Evolutionary conservation across 2,329 filamentous ascomycete species (phyloP).

Genomic region (Sclerotinia subarctica): DNA sequence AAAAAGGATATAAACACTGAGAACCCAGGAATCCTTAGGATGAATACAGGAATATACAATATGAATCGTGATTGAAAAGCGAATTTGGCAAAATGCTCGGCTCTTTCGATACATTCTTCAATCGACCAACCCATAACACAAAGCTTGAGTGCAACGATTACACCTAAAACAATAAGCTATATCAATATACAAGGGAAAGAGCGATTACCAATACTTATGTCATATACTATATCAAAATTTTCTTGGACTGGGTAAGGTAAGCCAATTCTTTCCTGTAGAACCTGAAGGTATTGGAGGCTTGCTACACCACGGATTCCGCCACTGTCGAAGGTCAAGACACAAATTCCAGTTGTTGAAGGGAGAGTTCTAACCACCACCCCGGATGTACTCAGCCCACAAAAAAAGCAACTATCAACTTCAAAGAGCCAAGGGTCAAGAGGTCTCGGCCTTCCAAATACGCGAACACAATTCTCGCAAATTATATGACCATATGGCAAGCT

Average conservation of each 20-base stretch:
- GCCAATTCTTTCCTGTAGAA: slow-evolving; percentile 26
- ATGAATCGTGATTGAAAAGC: background rate
- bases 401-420: slow-evolving; percentile 16
- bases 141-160: background rate
- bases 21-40: background rate
- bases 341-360: slow-evolving; percentile 37
- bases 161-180: background rate
- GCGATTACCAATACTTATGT: slow-evolving; percentile 31
- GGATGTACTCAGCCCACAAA: slow-evolving; percentile 10
- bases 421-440: slow-evolving; percentile 14
- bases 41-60: background rate
- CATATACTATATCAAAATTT: slow-evolving; percentile 29
- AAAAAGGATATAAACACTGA: background rate
- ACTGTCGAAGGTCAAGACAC: slow-evolving; percentile 41
- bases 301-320: slow-evolving; percentile 34
- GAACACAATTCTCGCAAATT: slow-evolving; percentile 19
- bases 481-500: slow-evolving; percentile 14
- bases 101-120: background rate
- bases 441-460: slow-evolving; percentile 9
- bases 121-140: background rate
- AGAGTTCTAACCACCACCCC: slow-evolving; percentile 2
- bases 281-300: slow-evolving; percentile 28
- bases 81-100: background rate
- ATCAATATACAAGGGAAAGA: background rate
- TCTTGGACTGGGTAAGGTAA: slow-evolving; percentile 24